These are phyloP conservation scores for Suillus variegatus DNA, from an alignment of 768 basidiomycete species.

Conservation along the genomic window DNA sequence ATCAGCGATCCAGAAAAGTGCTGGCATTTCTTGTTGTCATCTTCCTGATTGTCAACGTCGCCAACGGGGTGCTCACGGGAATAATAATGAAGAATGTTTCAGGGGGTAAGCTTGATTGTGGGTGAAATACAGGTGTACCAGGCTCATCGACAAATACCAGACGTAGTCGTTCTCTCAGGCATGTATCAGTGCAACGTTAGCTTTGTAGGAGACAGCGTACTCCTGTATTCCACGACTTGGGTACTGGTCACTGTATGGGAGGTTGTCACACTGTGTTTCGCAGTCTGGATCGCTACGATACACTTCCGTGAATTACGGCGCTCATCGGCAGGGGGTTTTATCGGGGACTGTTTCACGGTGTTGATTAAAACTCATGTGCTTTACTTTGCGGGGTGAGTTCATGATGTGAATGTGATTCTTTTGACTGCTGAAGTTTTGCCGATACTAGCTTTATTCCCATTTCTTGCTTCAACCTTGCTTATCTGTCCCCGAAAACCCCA, in stretches of 20 bases:
- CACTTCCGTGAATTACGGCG: neutral
- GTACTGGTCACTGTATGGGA: neutral
- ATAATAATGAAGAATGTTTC: neutral
- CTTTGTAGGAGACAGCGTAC: neutral
- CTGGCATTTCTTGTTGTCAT: neutral
- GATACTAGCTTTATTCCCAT: neutral
- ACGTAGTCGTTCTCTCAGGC: neutral
- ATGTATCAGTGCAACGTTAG: neutral
- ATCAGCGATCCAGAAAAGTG: neutral
- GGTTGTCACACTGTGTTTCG: neutral
- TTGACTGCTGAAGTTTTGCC: neutral
- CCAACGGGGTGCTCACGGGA: neutral
- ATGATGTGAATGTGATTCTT: neutral
- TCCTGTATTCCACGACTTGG: neutral
- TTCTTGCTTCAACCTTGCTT: neutral
- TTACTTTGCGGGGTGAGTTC: neutral
- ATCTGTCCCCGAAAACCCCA: neutral
- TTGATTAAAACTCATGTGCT: neutral
- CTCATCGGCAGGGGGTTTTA: neutral
- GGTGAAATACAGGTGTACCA: neutral
- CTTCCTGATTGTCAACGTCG: neutral
- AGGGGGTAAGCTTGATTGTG: neutral
- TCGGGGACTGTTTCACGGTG: neutral
- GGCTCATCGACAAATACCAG: neutral
- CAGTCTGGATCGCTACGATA: neutral